Percentiles rank a stretch among this genome's conserved stretches.
phyloP scores from a whole-genome alignment of 1,284 basidiomycete genomes.

The Cutaneotrichosporon dermatis region DNA sequence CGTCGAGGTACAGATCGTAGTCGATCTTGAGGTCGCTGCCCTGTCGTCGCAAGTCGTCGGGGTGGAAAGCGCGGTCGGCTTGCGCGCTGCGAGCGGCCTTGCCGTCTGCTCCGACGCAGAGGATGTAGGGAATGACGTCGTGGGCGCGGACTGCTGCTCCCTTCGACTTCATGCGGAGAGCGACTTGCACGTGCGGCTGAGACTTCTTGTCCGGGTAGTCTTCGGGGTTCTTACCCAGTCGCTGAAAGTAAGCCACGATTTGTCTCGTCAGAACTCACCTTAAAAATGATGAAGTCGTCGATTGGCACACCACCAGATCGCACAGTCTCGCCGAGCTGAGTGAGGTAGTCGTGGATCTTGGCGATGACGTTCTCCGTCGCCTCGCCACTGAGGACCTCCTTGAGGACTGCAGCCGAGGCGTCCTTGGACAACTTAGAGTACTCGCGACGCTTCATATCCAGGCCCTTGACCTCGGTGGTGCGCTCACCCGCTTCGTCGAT shows the following conservation, averaged over 20 bases:
- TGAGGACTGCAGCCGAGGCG: constrained; percentile 82
- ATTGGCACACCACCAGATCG: constrained; percentile 70
- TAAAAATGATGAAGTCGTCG: constrained; percentile 93
- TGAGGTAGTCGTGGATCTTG: constrained; percentile 88
- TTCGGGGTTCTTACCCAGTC: constrained; percentile 88
- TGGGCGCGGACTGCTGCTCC: constrained; percentile 76
- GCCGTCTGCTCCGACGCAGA: constrained; percentile 75
- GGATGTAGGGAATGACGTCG: constrained; percentile 95
- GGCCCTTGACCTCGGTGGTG: constrained; percentile 86
- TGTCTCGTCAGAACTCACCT: constrained; percentile 54
- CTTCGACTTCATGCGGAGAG: constrained; percentile 80
- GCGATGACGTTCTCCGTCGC: constrained; percentile 84
- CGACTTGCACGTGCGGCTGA: constrained; percentile 96
- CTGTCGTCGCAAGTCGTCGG: constrained; percentile 78
- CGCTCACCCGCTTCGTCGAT: constrained; percentile 73
- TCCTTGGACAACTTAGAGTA: constrained; percentile 89
- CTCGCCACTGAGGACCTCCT: constrained; percentile 87
- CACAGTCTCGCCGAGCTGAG: constrained; percentile 68
- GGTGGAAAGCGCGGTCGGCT: constrained; percentile 87
- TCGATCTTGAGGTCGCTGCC: constrained; percentile 60
- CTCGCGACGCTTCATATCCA: constrained; percentile 98
- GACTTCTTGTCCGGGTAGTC: constrained; percentile 94
- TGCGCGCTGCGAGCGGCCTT: constrained; percentile 70
- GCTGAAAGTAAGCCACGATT: constrained; percentile 52
- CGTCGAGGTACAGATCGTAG: constrained; percentile 84